Evolutionary conservation across 768 basidiomycete species (phyloP).

Genomic region (Tulasnella sp.): DNA sequence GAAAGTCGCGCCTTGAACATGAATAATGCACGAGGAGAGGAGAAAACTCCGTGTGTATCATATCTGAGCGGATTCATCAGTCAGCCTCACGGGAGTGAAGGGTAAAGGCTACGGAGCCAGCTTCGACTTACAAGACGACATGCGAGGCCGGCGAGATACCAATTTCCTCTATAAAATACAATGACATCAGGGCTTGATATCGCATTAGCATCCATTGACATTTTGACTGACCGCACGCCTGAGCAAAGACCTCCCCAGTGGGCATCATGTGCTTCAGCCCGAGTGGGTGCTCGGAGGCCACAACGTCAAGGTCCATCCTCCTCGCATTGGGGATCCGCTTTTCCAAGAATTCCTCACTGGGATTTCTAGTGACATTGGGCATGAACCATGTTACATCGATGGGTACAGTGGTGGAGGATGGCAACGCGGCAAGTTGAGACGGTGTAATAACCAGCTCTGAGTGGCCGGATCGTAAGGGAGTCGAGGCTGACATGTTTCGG

Average conservation of each 20-base stretch:
- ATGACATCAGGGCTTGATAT: neutral
- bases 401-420: conserved; percentile 11
- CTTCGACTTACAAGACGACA: conserved; percentile 61
- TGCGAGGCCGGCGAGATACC: conserved; percentile 68
- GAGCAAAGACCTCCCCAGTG: conserved; percentile 54
- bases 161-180: conserved; percentile 44
- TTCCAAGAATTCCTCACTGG: conserved; percentile 56
- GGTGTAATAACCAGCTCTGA: conserved; percentile 8
- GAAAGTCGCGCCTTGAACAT: conserved; percentile 62
- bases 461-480: neutral
- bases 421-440: conserved; percentile 4
- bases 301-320: conserved; percentile 73
- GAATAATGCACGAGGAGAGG: conserved; percentile 84
- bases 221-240: conserved; percentile 62
- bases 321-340: conserved; percentile 64
- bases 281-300: conserved; percentile 63
- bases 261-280: conserved; percentile 97
- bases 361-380: conserved; percentile 73
- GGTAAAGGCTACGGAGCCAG: neutral
- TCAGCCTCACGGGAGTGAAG: neutral
- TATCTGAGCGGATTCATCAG: conserved; percentile 46
- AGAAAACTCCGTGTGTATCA: conserved; percentile 86
- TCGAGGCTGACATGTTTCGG: neutral
- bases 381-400: conserved; percentile 88
- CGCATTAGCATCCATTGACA: neutral